Evolutionary conservation across 768 basidiomycete species (phyloP).

Genomic region (Tulasnella sp.): DNA sequence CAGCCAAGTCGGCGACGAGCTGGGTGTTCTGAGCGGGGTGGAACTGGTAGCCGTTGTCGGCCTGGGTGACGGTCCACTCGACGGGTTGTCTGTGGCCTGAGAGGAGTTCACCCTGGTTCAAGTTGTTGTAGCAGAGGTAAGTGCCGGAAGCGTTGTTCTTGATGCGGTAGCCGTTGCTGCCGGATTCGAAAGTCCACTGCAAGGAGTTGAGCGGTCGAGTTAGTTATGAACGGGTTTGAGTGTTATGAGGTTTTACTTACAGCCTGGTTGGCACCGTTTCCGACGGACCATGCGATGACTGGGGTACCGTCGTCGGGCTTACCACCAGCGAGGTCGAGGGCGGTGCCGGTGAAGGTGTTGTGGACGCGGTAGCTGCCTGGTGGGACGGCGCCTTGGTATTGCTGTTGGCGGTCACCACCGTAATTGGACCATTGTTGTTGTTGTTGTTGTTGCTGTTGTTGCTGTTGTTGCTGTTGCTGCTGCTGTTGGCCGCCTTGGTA

Average conservation of each 20-base stretch:
- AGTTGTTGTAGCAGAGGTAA: background rate
- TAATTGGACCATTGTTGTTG: no score
- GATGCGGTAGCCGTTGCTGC: background rate
- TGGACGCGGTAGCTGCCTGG: background rate
- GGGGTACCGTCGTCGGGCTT: background rate
- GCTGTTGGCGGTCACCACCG: background rate
- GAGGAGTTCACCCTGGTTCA: background rate
- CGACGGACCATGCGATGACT: background rate
- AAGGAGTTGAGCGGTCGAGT: background rate
- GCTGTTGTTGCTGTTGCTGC: background rate
- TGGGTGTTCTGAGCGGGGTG: background rate
- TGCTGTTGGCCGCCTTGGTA: background rate
- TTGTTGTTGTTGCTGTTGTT: background rate
- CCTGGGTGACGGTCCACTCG: conserved; percentile 1
- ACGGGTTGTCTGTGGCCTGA: background rate
- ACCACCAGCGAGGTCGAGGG: background rate
- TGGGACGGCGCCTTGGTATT: background rate
- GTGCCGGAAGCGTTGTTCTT: background rate
- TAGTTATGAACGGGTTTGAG: background rate
- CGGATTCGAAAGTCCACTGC: background rate
- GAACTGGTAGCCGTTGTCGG: background rate
- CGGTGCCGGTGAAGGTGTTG: background rate
- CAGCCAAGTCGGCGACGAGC: background rate
- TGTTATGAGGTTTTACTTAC: background rate
- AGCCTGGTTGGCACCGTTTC: background rate